Conservation (phyloP, 1,284 basidiomycete species). For the Boletus smithii region DNA sequence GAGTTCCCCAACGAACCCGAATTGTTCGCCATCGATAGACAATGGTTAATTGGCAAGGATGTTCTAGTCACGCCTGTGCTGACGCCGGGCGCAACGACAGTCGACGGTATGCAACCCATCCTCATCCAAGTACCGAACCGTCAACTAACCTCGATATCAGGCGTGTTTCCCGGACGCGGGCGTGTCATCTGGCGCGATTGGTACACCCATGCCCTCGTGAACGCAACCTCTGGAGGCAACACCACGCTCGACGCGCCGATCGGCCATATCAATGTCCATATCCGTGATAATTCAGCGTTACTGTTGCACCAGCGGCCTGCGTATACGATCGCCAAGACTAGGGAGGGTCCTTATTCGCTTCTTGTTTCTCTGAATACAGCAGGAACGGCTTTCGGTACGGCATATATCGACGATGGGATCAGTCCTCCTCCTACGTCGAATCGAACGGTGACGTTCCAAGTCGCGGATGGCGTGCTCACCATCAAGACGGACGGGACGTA, state of each 20-base stretch:
- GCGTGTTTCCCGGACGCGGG: slow-evolving; percentile 56
- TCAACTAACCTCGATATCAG: slow-evolving; percentile 26
- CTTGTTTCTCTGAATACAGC: slow-evolving; percentile 42
- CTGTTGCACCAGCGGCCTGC: slow-evolving; percentile 44
- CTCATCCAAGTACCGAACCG: too few species aligned
- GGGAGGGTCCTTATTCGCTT: slow-evolving; percentile 40
- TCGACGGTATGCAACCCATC: slow-evolving; percentile 32
- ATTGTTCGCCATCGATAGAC: slow-evolving; percentile 57
- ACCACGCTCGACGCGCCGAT: slow-evolving; percentile 49
- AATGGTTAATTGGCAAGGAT: slow-evolving; percentile 66
- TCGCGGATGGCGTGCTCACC: slow-evolving; percentile 31
- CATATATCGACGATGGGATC: slow-evolving; percentile 55
- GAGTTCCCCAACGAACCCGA: slow-evolving; percentile 69
- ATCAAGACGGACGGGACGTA: slow-evolving; percentile 41
- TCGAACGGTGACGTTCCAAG: slow-evolving; percentile 42
- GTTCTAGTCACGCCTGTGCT: slow-evolving; percentile 73
- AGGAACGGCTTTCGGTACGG: slow-evolving; percentile 44
- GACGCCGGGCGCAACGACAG: slow-evolving; percentile 50
- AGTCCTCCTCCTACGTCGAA: slow-evolving; percentile 49
- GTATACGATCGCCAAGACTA: slow-evolving; percentile 48
- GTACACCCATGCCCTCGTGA: slow-evolving; percentile 60
- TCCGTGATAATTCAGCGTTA: slow-evolving; percentile 44
- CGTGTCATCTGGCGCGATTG: slow-evolving; percentile 67
- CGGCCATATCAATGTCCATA: slow-evolving; percentile 64
- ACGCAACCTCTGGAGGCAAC: slow-evolving; percentile 31